phyloP scores from a whole-genome alignment of 371 early-diverging fungal species.

The Zychaea mexicana region DNA sequence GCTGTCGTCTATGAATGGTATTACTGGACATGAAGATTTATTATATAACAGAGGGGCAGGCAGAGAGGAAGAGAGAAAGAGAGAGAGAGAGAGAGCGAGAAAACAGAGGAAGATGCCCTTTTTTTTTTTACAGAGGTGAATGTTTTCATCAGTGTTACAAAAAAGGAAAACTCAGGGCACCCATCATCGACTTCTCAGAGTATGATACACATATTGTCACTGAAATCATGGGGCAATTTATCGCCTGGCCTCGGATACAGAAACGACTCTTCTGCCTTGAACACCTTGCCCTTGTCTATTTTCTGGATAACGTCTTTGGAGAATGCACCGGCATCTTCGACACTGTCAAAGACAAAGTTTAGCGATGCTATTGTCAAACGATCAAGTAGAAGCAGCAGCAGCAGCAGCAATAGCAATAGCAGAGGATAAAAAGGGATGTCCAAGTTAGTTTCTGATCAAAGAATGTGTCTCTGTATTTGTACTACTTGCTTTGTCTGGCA shows the following conservation, averaged over 20 bases:
- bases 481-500: slow-evolving; percentile 9
- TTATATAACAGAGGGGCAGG: not conserved
- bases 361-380: slow-evolving; percentile 7
- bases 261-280: slow-evolving; percentile 18
- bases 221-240: slow-evolving; percentile 16
- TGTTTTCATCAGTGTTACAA: slow-evolving; percentile 2
- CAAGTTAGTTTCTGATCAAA: too few relatives aligned
- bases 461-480: not conserved
- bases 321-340: slow-evolving; percentile 16
- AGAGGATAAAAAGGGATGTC: too few relatives aligned
- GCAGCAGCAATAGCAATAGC: too few relatives aligned
- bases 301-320: slow-evolving; percentile 9
- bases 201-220: slow-evolving; percentile 22
- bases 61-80: not conserved
- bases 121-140: not conserved
- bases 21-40: not conserved
- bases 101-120: not conserved
- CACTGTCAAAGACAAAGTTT: slow-evolving; percentile 15
- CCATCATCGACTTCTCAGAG: too few relatives aligned
- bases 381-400: not conserved
- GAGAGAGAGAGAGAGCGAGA: not conserved
- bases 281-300: not conserved
- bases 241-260: slow-evolving; percentile 10
- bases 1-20: not conserved
- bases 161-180: not conserved